Conservation (phyloP, 768 basidiomycete species). For the Kwoniella newhampshirensis region DNA sequence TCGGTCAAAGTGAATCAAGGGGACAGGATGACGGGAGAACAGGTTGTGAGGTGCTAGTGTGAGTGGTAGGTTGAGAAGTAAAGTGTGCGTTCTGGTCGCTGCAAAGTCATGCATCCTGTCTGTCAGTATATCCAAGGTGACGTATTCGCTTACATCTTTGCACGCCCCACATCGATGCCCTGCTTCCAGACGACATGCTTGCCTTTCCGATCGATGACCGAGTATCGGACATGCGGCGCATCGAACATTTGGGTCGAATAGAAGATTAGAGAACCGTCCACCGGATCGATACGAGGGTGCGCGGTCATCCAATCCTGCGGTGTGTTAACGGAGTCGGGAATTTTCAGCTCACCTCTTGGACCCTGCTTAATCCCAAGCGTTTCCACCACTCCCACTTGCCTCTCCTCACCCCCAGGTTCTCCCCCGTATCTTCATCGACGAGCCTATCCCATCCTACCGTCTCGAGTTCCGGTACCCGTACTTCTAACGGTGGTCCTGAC, state of each 20-base stretch:
- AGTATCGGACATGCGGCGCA: conserved; percentile 43
- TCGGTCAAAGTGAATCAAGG: conserved; percentile 53
- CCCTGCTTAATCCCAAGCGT: conserved; percentile 31
- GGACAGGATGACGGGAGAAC: conserved; percentile 44
- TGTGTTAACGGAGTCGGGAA: conserved; percentile 56
- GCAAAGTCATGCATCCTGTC: conserved; percentile 56
- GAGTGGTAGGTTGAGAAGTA: conserved; percentile 55
- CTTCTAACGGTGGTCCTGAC: conserved; percentile 53
- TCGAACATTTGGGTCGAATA: conserved; percentile 52
- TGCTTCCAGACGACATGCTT: conserved; percentile 48
- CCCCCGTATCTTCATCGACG: conserved; percentile 26
- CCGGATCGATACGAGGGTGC: conserved; percentile 74
- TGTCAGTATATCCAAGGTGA: conserved; percentile 1
- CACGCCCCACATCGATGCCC: conserved; percentile 45
- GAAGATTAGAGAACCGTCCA: conserved; percentile 48
- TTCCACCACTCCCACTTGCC: conserved; percentile 39
- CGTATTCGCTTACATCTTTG: conserved; percentile 45
- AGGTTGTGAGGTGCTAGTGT: conserved; percentile 54
- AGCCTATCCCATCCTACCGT: conserved; percentile 53
- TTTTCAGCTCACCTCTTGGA: conserved; percentile 42
- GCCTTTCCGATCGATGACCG: conserved; percentile 47
- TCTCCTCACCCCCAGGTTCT: conserved; percentile 27
- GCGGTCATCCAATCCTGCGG: conserved; percentile 71
- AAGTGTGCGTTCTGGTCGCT: conserved; percentile 51
- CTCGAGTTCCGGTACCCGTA: conserved; percentile 53